Evolutionary conservation across 2,329 filamentous ascomycete genomes (phyloP), one percentile per base, ranked within the genome.

Genomic region (Scedosporium dehoogii): DNA sequence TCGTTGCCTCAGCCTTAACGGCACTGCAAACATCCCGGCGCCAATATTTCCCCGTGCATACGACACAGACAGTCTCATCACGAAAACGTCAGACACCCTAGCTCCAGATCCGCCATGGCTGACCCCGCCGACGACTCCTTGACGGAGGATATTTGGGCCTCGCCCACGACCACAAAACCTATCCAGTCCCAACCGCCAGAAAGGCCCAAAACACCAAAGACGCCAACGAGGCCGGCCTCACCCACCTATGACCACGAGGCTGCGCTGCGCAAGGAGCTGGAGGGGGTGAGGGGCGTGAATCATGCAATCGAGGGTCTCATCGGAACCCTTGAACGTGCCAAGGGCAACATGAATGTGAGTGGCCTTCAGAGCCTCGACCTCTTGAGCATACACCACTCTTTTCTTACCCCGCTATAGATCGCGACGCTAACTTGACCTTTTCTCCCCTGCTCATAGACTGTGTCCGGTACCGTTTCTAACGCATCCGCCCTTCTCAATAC

Each of bases 401-500:
- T 4, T 41, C 5, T n/a, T 60, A 69, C 23, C 12, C 18, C 7
- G 51, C 55, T 14, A 10, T 18, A n/a, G 16, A 38, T 27, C n/a
- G 12, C 16, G 18, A 14, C 21, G 3, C n/a, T 42, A 16, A n/a
- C 16, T 21, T 9, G 6, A 25, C 10, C 3, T 25, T 6, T 6
- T 42, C 4, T 33, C 10, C 25, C n/a, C 21, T 42, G 18, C 29
- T 7, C 64, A 4, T 60, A 90, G 89, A 96, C 89, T 25, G 92
- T 97, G 42, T 89, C 89, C 61, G 83, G 84, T 65, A 97, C 94
- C 3, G 92, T 97, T 51, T 83, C 84, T 67, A 93, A 92, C 62
- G 92, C 94, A 3, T 96, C 92, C 14, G 90, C 89, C 1, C 83
- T 99, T 14, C 85, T 99, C 38, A 92, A 96, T 69, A 96, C 92